These are phyloP conservation scores for Mortierella sp. DNA, from an alignment of 371 early-diverging fungal species.

Conservation along the genomic window DNA sequence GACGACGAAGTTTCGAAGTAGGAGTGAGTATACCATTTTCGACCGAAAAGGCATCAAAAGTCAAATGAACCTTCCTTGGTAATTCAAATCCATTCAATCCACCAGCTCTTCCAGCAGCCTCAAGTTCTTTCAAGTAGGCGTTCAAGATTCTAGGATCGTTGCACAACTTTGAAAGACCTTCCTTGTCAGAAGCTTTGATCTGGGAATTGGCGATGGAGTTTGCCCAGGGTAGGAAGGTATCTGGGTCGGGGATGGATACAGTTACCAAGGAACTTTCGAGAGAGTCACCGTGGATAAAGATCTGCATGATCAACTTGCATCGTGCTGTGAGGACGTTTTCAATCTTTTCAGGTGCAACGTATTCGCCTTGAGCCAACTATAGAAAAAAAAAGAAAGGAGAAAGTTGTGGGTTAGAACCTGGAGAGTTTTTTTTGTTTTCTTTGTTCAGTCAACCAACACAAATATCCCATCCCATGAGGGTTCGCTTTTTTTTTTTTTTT, in stretches of 20 bases:
- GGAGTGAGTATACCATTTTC: conserved; percentile 70
- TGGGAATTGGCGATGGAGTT: conserved; percentile 32
- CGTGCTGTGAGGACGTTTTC: conserved; percentile 55
- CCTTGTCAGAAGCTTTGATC: conserved; percentile 41
- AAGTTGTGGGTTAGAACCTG: background rate
- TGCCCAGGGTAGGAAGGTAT: conserved; percentile 61
- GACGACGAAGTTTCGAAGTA: conserved; percentile 82
- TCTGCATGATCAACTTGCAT: conserved; percentile 61
- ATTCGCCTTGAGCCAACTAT: conserved; percentile 87
- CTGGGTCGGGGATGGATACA: conserved; percentile 85
- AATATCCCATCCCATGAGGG: no score
- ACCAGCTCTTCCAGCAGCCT: conserved; percentile 29
- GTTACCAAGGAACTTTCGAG: conserved; percentile 84
- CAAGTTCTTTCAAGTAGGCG: conserved; percentile 25
- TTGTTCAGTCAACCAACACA: no score
- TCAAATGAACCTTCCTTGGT: conserved; percentile 62
- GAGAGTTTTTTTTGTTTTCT: no score
- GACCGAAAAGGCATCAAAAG: conserved; percentile 62
- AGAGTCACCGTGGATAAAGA: conserved; percentile 90
- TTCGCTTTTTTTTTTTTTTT: background rate
- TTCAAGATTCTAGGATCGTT: conserved; percentile 62
- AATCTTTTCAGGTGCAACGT: conserved; percentile 96
- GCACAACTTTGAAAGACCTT: conserved; percentile 61
- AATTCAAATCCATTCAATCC: conserved; percentile 61
- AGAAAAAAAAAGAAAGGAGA: background rate